These are phyloP conservation scores for Geranium incanum DNA, from an alignment of 441 rosid genomes.

Conservation along the genomic window DNA sequence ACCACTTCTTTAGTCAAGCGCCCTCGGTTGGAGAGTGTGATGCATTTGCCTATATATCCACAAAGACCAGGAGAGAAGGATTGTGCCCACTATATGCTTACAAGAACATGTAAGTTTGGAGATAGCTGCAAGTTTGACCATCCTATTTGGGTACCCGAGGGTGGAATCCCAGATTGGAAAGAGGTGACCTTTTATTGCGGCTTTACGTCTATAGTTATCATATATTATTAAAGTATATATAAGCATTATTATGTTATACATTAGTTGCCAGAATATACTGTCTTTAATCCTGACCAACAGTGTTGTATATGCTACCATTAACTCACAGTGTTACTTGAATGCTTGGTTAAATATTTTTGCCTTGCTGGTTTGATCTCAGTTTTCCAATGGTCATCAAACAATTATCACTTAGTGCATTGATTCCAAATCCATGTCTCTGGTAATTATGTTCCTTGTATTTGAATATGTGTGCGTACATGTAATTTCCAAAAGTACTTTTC, in stretches of 20 bases:
- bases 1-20: slow-evolving; percentile 75
- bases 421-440: neutral
- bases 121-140: slow-evolving; percentile 97
- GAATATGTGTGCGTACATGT: neutral
- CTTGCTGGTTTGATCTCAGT: neutral
- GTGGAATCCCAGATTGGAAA: slow-evolving; percentile 99
- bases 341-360: no score
- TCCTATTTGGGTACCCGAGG: slow-evolving; percentile 99
- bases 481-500: neutral
- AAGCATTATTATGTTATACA: slow-evolving; percentile 13
- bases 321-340: neutral
- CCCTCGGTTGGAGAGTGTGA: slow-evolving; percentile 72
- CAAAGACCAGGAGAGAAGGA: slow-evolving; percentile 97
- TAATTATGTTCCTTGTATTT: neutral
- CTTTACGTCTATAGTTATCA: slow-evolving; percentile 33
- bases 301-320: slow-evolving; percentile 8
- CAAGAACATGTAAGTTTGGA: slow-evolving; percentile 97
- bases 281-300: slow-evolving; percentile 14
- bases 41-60: slow-evolving; percentile 77
- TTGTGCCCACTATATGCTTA: slow-evolving; percentile 97
- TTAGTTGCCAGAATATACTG: slow-evolving; percentile 6
- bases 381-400: neutral
- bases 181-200: slow-evolving; percentile 82
- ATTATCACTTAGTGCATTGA: no score
- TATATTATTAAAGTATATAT: slow-evolving; percentile 22